phyloP scores from a whole-genome alignment of 176 grass and related monocot genomes.

The Triticum aestivum region DNA sequence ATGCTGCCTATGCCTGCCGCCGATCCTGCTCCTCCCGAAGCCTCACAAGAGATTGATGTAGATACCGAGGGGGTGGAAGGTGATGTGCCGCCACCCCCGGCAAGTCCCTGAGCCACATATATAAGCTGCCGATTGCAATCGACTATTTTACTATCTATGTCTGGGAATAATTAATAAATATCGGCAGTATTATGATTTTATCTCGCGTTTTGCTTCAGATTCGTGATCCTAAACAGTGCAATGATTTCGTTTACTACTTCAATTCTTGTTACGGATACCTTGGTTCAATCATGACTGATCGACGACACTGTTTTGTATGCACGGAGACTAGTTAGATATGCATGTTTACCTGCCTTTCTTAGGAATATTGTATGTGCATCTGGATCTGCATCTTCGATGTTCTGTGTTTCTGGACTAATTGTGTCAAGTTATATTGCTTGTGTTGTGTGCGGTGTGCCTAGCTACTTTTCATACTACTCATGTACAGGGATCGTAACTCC shows the following conservation, averaged over 20 bases:
- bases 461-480: not conserved
- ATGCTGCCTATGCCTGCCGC: not conserved
- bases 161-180: not conserved
- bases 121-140: not conserved
- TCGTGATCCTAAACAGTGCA: not conserved
- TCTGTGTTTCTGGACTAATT: not conserved
- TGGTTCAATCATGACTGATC: not conserved
- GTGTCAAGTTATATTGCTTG: not conserved
- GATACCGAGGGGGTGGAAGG: not conserved
- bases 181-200: not conserved
- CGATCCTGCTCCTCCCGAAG: not conserved
- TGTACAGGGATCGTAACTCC: not conserved
- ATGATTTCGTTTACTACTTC: not conserved
- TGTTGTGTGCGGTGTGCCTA: not conserved
- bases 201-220: not conserved
- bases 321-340: not conserved
- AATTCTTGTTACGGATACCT: not conserved
- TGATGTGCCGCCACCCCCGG: not conserved
- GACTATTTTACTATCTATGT: not conserved
- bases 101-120: not conserved
- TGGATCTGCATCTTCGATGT: not conserved
- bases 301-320: not conserved
- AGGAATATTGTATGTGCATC: not conserved
- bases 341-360: not conserved
- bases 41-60: not conserved